These are phyloP conservation scores for Magnaporthiopsis rhizophila DNA, from an alignment of 2,329 filamentous ascomycete species.

Conservation along the genomic window DNA sequence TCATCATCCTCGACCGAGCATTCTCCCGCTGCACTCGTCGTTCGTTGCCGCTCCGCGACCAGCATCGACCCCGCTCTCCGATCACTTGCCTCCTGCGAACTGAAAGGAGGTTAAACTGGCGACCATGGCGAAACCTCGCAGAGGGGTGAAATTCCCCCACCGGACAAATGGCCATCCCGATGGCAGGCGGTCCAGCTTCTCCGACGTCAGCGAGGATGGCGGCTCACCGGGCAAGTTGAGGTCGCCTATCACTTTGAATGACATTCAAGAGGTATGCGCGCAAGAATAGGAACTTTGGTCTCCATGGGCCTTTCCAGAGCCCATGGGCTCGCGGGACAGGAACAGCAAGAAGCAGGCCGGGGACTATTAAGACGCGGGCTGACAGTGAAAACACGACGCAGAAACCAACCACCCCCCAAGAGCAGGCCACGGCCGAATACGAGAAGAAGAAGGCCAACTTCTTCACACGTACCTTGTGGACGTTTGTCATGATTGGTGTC, in stretches of 20 bases:
- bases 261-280: constrained; percentile 28
- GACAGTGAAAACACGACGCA: constrained; percentile 15
- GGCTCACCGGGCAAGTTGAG: constrained; percentile 17
- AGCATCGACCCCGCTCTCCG: too few species aligned
- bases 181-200: constrained; percentile 61
- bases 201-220: constrained; percentile 37
- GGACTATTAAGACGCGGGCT: not conserved
- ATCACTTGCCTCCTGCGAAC: too few species aligned
- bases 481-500: constrained; percentile 87
- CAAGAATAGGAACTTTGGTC: not conserved
- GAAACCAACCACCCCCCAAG: constrained; percentile 34
- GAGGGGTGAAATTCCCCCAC: constrained; percentile 48
- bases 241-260: constrained; percentile 23
- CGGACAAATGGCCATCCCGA: constrained; percentile 43
- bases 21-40: too few species aligned
- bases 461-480: constrained; percentile 95
- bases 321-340: not conserved
- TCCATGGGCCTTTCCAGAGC: too few species aligned
- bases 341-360: not conserved
- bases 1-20: not conserved
- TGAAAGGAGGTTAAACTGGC: constrained; percentile 8
- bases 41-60: too few species aligned
- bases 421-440: constrained; percentile 56
- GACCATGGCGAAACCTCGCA: constrained; percentile 29
- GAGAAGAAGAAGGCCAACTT: constrained; percentile 99